These are phyloP conservation scores for Agrocybe pediades DNA, from an alignment of 768 basidiomycete genomes.

Conservation along the genomic window DNA sequence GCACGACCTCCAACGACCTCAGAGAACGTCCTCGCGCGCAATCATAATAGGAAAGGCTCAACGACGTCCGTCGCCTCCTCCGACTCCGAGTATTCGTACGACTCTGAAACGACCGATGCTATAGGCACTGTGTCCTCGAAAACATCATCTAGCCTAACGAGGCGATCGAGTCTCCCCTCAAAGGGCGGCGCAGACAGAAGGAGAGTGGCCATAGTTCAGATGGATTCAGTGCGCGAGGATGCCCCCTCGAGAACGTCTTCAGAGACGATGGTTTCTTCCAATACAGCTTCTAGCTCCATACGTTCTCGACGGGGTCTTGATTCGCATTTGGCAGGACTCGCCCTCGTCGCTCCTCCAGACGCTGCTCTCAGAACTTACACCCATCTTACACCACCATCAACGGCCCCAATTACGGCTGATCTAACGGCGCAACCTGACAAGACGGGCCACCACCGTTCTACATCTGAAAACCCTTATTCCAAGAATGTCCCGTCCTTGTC, in stretches of 20 bases:
- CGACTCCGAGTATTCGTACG: constrained; percentile 52
- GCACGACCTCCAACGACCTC: constrained; percentile 19
- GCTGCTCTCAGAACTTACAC: constrained; percentile 55
- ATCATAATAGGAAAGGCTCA: constrained; percentile 30
- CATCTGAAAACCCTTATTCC: constrained; percentile 43
- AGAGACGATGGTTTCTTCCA: constrained; percentile 22
- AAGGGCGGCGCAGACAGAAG: constrained; percentile 66
- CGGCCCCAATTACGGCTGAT: constrained; percentile 41
- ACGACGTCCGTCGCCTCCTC: constrained; percentile 34
- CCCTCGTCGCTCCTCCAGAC: constrained; percentile 75
- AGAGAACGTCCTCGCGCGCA: constrained; percentile 19
- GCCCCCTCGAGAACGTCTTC: constrained; percentile 25
- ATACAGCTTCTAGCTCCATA: constrained; percentile 25
- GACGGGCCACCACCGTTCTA: constrained; percentile 43
- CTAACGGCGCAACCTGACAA: constrained; percentile 19
- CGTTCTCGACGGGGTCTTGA: constrained; percentile 42
- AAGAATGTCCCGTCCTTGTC: constrained; percentile 25
- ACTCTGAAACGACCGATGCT: constrained; percentile 33
- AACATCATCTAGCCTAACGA: constrained; percentile 28
- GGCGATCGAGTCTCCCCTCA: constrained; percentile 54
- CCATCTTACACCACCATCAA: constrained; percentile 52
- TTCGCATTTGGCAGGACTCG: constrained; percentile 49
- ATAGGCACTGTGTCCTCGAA: constrained; percentile 29
- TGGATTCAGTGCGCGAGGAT: constrained; percentile 41
- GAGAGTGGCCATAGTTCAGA: constrained; percentile 66